A percentile compares a stretch with the other conserved stretches of the same genome.
These are phyloP conservation scores for Fistulifera pelliculosa DNA, from an alignment of 108 stramenopile species.

Conservation along the genomic window DNA sequence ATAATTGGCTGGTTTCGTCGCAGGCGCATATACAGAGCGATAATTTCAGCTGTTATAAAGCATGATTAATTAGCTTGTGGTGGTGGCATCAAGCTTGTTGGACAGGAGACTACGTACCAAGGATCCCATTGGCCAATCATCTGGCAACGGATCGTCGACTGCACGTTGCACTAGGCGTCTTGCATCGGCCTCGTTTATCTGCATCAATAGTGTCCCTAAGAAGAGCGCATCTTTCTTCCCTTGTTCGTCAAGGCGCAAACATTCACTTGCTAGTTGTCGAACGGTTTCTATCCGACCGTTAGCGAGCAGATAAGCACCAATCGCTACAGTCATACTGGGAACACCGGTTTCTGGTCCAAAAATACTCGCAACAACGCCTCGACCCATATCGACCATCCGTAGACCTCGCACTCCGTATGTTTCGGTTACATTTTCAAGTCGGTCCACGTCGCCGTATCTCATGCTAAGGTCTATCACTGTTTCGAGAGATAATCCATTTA, in stretches of 20 bases:
- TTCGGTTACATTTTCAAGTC: constrained; percentile 48
- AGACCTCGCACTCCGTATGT: constrained; percentile 39
- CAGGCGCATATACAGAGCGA: no score
- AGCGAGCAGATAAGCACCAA: constrained; percentile 58
- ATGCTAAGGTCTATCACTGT: constrained; percentile 61
- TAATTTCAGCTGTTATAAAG: no score
- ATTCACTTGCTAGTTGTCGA: constrained; percentile 34
- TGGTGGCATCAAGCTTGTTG: no score
- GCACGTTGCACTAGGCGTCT: constrained; percentile 26
- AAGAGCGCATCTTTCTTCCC: constrained; percentile 40
- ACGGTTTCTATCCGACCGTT: constrained; percentile 49
- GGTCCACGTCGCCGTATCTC: constrained; percentile 47
- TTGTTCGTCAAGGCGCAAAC: constrained; percentile 25
- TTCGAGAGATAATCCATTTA: constrained; percentile 63
- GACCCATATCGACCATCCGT: constrained; percentile 46
- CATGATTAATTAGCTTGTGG: no score
- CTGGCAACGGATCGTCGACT: constrained; percentile 17
- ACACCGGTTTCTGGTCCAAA: constrained; percentile 22
- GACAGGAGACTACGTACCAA: constrained; percentile 22
- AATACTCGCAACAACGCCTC: constrained; percentile 29
- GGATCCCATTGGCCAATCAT: constrained; percentile 24
- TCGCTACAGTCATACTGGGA: constrained; percentile 37
- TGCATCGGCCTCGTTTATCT: constrained; percentile 28
- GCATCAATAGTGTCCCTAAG: constrained; percentile 33
- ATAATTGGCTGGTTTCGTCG: no score